Base-by-base conservation (phyloP, 768 basidiomycete species). In the Agrocybe pediades region DNA sequence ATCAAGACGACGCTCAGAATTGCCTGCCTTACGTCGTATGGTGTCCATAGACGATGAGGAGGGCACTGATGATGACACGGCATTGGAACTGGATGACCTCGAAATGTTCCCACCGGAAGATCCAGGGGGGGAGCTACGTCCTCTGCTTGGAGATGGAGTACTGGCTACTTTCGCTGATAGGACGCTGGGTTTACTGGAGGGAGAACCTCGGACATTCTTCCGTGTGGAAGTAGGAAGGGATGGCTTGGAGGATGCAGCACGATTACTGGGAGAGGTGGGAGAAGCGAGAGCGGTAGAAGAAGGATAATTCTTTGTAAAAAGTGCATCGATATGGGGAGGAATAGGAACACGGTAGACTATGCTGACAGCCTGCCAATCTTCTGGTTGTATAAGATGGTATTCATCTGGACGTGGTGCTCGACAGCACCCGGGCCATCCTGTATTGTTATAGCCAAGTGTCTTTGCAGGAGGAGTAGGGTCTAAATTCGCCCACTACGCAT, bases 381-480 rank as follows among this genome's bases (percentile, higher is more conserved):
- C 85, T 46, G 84, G 78, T 19, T 80, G 82, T 52, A 93, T 85
- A 58, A 79, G 66, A 57, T 79, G 77, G 61, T 80, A 77, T 68
- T 93, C 91, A 50, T 65, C 72, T 16, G 74, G 60, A 24, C 70
- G 71, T 1, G 91, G 91, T 0, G 90, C 74, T n/a, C 90, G 85
- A 76, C 91, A 94, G 75, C 91, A 94, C 33, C 91, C 91, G 39
- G 92, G 92, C 89, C 90, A 93, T 19, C 91, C 91, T 27, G 80
- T 81, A 62, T 92, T 93, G 65, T 79, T 73, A 65, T 81, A 82
- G 16, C 82, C 81, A 26, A 79, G 71, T 47, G 72, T 71, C 64
- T 84, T 85, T 53, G 81, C 63, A 16, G 78, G 72, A 27, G 80
- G 66, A 21, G 77, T 72, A 11, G 83, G 82, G 63, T 77, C 80